Percentiles rank a stretch among this genome's conserved stretches.
Evolutionary conservation across 1,284 basidiomycete species (phyloP).

Genomic region (Pisolithus thermaeus): DNA sequence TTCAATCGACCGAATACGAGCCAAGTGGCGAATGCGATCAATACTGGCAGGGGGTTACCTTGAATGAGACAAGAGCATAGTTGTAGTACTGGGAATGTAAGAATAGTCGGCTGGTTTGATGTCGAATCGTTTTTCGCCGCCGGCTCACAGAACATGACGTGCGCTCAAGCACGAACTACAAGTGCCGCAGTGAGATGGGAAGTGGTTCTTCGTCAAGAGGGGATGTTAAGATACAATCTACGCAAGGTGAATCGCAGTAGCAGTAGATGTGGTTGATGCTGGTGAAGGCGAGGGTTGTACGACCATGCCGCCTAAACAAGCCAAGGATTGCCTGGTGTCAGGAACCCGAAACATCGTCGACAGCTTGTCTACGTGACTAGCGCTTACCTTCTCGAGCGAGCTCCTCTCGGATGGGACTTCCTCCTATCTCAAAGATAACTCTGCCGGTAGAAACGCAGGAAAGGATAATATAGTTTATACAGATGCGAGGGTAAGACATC

Average conservation of each 20-base stretch:
- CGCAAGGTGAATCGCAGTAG: neutral
- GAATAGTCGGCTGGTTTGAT: too few species aligned
- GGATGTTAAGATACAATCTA: neutral
- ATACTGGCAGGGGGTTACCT: conserved; percentile 53
- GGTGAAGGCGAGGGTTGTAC: conserved; percentile 22
- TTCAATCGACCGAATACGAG: conserved; percentile 70
- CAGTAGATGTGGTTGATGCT: neutral
- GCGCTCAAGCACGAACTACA: too few species aligned
- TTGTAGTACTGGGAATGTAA: too few species aligned
- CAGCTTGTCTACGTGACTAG: conserved; percentile 57
- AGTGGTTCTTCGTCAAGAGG: too few species aligned
- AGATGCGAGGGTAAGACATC: neutral
- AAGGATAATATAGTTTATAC: neutral
- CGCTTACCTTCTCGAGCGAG: conserved; percentile 84
- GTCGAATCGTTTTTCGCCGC: too few species aligned
- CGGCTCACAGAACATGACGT: too few species aligned
- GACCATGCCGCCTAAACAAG: conserved; percentile 74
- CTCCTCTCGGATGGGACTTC: conserved; percentile 85
- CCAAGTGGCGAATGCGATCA: conserved; percentile 67
- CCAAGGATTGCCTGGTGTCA: conserved; percentile 65
- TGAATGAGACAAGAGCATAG: conserved; percentile 28
- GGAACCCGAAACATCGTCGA: conserved; percentile 89
- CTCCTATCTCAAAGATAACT: conserved; percentile 94
- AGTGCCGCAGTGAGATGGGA: too few species aligned
- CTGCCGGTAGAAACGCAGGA: conserved; percentile 81